Percentiles rank a stretch among this genome's conserved stretches.
Evolutionary conservation across 257 asterid species (phyloP).

Genomic region (Nyctanthes arbortristis): DNA sequence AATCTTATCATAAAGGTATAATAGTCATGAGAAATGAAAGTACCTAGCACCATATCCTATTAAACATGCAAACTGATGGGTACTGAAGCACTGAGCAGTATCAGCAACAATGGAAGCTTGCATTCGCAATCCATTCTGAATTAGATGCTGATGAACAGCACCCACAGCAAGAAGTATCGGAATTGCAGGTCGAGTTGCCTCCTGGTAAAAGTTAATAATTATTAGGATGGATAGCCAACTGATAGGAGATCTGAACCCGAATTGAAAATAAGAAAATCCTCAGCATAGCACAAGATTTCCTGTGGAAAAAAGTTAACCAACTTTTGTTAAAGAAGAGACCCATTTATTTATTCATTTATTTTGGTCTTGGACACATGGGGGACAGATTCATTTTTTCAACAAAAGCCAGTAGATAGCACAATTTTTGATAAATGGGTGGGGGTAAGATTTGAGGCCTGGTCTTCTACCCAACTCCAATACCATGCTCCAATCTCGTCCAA

Average conservation of each 20-base stretch:
- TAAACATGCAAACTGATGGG: slow-evolving; percentile 98
- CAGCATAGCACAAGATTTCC: neutral
- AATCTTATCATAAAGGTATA: neutral
- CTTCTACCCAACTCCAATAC: neutral
- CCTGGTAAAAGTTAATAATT: slow-evolving; percentile 48
- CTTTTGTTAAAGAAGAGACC: neutral
- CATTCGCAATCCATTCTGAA: slow-evolving; percentile 95
- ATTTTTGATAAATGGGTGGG: neutral
- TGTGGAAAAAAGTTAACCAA: neutral
- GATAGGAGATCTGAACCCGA: slow-evolving; percentile 9
- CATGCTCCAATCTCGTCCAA: neutral
- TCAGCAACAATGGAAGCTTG: slow-evolving; percentile 98
- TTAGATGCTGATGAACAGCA: slow-evolving; percentile 97
- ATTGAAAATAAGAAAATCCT: neutral
- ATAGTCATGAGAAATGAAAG: slow-evolving; percentile 21
- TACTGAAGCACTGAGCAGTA: slow-evolving; percentile 99
- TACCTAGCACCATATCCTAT: slow-evolving; percentile 99
- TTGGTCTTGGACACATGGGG: neutral
- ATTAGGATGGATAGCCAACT: slow-evolving; percentile 14
- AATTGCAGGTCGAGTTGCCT: slow-evolving; percentile 94
- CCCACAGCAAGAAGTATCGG: slow-evolving; percentile 98
- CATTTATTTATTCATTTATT: no score
- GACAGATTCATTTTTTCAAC: neutral
- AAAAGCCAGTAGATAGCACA: neutral
- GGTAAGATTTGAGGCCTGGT: neutral